A percentile compares a stretch with the other conserved stretches of the same genome.
These are phyloP conservation scores for Lithocarpus polystachyus DNA, from an alignment of 306 rosid species.

Conservation along the genomic window DNA sequence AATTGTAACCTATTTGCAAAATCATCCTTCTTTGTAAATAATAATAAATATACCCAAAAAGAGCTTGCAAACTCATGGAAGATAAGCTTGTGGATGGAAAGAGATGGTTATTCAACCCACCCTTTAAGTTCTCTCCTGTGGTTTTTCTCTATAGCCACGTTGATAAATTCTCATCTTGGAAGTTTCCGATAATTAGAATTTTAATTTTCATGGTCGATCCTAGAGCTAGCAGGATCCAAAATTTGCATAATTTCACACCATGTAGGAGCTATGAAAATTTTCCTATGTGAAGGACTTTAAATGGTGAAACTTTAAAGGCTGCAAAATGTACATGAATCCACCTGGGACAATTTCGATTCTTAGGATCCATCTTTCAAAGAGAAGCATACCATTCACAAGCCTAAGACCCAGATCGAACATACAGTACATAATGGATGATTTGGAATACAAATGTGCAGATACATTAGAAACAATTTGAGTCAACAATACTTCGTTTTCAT, in stretches of 20 bases:
- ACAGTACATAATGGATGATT: not conserved
- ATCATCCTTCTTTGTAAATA: too few relatives aligned
- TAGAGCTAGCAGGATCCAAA: not conserved
- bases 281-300: not conserved
- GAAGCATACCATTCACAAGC: not conserved
- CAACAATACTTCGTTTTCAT: not conserved
- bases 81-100: too few relatives aligned
- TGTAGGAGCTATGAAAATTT: not conserved
- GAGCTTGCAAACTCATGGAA: too few relatives aligned
- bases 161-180: too few relatives aligned
- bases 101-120: too few relatives aligned
- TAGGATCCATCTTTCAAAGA: not conserved
- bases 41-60: too few relatives aligned
- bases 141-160: too few relatives aligned
- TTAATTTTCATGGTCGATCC: too few relatives aligned
- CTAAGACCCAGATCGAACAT: not conserved
- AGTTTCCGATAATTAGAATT: too few relatives aligned
- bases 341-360: not conserved
- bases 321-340: not conserved
- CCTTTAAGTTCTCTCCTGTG: too few relatives aligned
- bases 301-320: not conserved
- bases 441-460: not conserved
- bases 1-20: too few relatives aligned
- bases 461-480: not conserved
- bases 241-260: not conserved